Conservation (phyloP, 176 grass and related monocot species). For the Oryza rufipogon region DNA sequence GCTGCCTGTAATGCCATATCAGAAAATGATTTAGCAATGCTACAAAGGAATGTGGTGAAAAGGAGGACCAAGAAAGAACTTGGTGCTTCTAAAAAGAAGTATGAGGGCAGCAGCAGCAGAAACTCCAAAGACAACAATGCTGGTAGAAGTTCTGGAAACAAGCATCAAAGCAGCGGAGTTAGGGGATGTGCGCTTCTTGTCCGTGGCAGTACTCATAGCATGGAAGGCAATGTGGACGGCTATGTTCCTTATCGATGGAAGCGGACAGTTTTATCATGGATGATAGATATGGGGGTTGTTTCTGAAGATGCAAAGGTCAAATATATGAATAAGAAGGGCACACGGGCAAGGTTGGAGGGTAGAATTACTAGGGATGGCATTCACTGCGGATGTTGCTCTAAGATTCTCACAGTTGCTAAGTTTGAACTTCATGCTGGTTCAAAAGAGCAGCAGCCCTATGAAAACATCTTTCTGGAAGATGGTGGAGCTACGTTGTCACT, state of each 20-base stretch:
- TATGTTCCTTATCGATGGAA: constrained; percentile 80
- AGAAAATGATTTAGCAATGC: constrained; percentile 66
- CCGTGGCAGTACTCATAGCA: constrained; percentile 46
- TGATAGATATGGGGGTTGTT: constrained; percentile 89
- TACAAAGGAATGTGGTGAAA: constrained; percentile 86
- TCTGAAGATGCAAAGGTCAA: constrained; percentile 65
- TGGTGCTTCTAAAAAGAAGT: constrained; percentile 55
- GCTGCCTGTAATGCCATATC: constrained; percentile 51
- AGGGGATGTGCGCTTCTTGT: constrained; percentile 55
- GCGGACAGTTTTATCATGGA: constrained; percentile 85
- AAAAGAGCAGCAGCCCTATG: constrained; percentile 64
- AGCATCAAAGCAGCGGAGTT: constrained; percentile 29
- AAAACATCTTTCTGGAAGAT: constrained; percentile 73
- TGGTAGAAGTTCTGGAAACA: constrained; percentile 40
- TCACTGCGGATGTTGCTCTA: constrained; percentile 87
- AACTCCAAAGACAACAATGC: constrained; percentile 33
- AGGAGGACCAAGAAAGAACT: constrained; percentile 53
- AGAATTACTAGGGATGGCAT: constrained; percentile 85
- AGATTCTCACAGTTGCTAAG: constrained; percentile 67
- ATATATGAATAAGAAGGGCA: constrained; percentile 80
- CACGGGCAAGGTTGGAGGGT: constrained; percentile 65
- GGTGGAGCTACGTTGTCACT: constrained; percentile 62
- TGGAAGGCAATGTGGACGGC: constrained; percentile 44
- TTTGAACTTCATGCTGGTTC: constrained; percentile 99
- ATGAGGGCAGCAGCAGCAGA: constrained; percentile 44